A percentile compares a stretch with the other conserved stretches of the same genome.
These are phyloP conservation scores for Gonapodya sp. DNA, from an alignment of 192 early-diverging fungal genomes.

Conservation along the genomic window DNA sequence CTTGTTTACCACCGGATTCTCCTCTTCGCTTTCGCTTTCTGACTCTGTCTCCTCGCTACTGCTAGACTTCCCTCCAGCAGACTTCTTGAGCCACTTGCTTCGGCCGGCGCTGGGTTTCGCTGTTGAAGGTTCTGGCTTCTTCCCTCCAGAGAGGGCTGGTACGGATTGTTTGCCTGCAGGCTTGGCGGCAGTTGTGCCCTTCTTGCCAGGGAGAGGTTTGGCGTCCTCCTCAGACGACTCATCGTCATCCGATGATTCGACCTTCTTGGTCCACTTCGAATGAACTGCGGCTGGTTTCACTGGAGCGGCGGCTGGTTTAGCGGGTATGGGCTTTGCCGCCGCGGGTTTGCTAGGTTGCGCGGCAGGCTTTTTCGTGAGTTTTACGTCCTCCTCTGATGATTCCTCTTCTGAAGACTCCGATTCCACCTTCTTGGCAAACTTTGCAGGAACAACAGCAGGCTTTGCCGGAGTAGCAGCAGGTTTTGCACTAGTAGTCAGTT, in stretches of 20 bases:
- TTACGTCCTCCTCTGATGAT: too few species aligned
- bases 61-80: neutral
- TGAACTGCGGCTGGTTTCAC: neutral
- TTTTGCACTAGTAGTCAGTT: neutral
- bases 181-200: neutral
- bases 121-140: neutral
- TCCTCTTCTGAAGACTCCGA: too few species aligned
- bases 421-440: too few species aligned
- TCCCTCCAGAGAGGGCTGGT: neutral
- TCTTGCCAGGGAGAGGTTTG: neutral
- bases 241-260: neutral
- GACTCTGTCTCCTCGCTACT: neutral
- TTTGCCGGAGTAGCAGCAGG: neutral
- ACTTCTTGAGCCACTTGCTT: constrained; percentile 35
- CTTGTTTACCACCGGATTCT: neutral
- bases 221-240: neutral
- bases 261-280: too few species aligned
- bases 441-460: too few species aligned
- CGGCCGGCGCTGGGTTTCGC: neutral
- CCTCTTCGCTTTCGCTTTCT: neutral
- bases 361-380: too few species aligned
- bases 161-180: neutral
- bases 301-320: neutral
- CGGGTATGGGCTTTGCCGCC: constrained; percentile 5
- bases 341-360: too few species aligned